These are phyloP conservation scores for Plasmodium falciparum DNA, from an alignment of 169 alveolate genomes.

Conservation along the genomic window DNA sequence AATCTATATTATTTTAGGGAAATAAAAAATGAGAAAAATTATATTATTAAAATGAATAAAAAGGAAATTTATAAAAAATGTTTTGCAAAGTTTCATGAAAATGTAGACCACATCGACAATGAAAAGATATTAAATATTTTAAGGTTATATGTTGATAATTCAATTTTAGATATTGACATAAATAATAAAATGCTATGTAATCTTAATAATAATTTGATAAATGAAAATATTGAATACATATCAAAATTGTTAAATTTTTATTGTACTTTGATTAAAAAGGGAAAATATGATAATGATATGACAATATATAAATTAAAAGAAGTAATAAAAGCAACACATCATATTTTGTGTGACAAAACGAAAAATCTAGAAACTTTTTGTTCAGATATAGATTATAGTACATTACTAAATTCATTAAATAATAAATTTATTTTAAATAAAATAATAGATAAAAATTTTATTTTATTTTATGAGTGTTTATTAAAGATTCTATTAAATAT, in stretches of 20 bases:
- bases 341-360: slow-evolving; percentile 18
- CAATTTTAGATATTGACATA: slow-evolving; percentile 32
- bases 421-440: slow-evolving; percentile 56
- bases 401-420: slow-evolving; percentile 52
- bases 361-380: slow-evolving; percentile 15
- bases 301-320: slow-evolving; percentile 39
- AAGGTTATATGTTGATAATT: slow-evolving; percentile 69
- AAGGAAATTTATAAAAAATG: slow-evolving; percentile 64
- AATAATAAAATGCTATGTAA: slow-evolving; percentile 27
- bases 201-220: slow-evolving; percentile 54
- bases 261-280: slow-evolving; percentile 50
- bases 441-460: slow-evolving; percentile 30
- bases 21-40: slow-evolving; percentile 45
- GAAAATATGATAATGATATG: slow-evolving; percentile 16
- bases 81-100: slow-evolving; percentile 24
- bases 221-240: slow-evolving; percentile 47
- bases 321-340: slow-evolving; percentile 29
- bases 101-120: slow-evolving; percentile 51
- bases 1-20: slow-evolving; percentile 23
- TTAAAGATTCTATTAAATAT: slow-evolving; percentile 32
- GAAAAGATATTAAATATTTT: slow-evolving; percentile 50
- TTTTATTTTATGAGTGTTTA: slow-evolving; percentile 52
- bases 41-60: slow-evolving; percentile 49
- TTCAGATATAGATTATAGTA: slow-evolving; percentile 48
- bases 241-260: slow-evolving; percentile 50